Evolutionary conservation across 495 filamentous ascomycete species (phyloP), one percentile per base, ranked within the genome.

Genomic region (Neurospora cerealis): DNA sequence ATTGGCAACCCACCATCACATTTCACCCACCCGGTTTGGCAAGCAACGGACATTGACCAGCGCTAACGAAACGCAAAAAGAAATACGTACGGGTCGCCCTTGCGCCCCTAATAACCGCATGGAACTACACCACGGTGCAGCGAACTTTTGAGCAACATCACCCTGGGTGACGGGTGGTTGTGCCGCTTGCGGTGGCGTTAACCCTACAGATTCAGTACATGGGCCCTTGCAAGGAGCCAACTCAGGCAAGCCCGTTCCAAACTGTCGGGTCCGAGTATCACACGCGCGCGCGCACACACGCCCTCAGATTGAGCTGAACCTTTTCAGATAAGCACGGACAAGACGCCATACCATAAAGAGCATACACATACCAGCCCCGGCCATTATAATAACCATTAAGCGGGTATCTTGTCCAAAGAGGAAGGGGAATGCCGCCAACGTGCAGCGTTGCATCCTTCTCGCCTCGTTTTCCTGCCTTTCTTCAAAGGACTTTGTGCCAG

Each of bases 191-290:
- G 54, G 54, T 66, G 54, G 54, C 28, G 54, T 66, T 9, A 66
- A 66, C 54, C 11, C 15, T 66, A 66, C 28, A 66, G 54, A 66
- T 19, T 66, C 28, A 36, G 28, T 8, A 34, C 54, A 66, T 66
- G 54, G 54, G 40, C 36, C 39, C 32, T 73, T 71, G 69, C 28
- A 46, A 73, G 66, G 40, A 73, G 60, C 28, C 28, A 32, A 66
- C 54, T 46, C 42, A 39, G 73, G 70, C 37, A 74, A 74, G 71
- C 69, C 70, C 21, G 73, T 72, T 44, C 73, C 73, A 74, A 24
- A 72, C 38, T 72, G 73, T 72, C 73, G 73, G 73, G 73, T 74
- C 54, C 19, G 38, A 69, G 24, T 66, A 72, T 66, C 5, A n/a
- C 37, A 11, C 39, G 28, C 39, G n/a, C 5, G 48, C 24, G 21